Base-by-base conservation (phyloP, 148 eudicot species). In the Cornus controversa region DNA sequence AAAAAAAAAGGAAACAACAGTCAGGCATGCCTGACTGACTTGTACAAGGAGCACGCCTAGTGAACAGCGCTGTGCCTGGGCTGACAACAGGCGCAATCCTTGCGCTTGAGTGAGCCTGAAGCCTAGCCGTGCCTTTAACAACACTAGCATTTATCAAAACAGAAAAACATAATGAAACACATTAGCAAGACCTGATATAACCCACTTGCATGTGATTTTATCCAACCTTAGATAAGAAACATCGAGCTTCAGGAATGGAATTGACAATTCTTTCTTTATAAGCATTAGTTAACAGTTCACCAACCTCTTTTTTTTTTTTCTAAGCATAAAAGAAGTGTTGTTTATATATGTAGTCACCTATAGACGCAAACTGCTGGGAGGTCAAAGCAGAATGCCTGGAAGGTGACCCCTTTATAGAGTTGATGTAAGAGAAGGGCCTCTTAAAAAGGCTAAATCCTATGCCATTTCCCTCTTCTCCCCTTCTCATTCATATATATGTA, bases 311-410 rank as follows among this genome's bases (percentile, higher is more conserved):
- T 16, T 15, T 40, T 40, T 9, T 40, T 9, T 40, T 40, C 45
- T 6, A 9, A 40, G 45, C 45, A 40, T 40, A 40, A 40, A 40
- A 40, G 4, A 40, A 40, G 45, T 40, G 45, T 31, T 31, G 0
- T 31, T 31, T 31, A 31, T 40, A 50, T 50, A 1, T 50, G 54
- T 74, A 64, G 26, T 28, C 77, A 74, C 77, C 58, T 1, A 64
- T 64, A 74, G 69, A 74, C 70, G 69, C 77, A 64, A 40, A 36
- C 77, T 74, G 77, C 57, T 7, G 16, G 22, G 22, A 50, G 27
- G 20, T 26, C 23, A 53, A 47, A 37, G 47, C 67, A 40, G 60
- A n/a, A 29, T 23, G 67, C 77, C 29, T n/a, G 42, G 40, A 75
- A 34, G 57, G 57, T 16, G 57, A 50, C 57, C 57, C 15, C 20